phyloP scores from a whole-genome alignment of 768 basidiomycete species.

The Leccinum subgranulosum region DNA sequence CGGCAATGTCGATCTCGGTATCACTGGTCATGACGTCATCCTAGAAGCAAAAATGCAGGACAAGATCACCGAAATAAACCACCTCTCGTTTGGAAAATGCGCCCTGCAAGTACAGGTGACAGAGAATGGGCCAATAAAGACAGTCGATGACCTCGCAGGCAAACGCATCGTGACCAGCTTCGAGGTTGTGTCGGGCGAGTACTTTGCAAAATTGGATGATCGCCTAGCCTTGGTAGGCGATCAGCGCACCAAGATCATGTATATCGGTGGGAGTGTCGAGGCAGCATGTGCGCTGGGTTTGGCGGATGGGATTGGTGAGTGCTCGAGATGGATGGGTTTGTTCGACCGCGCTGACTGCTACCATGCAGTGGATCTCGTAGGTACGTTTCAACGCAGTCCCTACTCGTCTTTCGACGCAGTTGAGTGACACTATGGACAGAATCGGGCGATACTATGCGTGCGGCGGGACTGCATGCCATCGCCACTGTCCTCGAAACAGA shows the following conservation, averaged over 20 bases:
- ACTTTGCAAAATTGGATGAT: conserved; percentile 69
- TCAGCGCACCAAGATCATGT: conserved; percentile 79
- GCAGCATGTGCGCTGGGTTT: conserved; percentile 95
- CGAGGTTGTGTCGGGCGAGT: conserved; percentile 78
- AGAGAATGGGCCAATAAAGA: conserved; percentile 64
- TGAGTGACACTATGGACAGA: conserved; percentile 45
- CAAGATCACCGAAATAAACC: conserved; percentile 74
- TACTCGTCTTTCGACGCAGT: not conserved
- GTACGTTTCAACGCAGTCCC: conserved; percentile 61
- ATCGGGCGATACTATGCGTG: conserved; percentile 99
- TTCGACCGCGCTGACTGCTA: conserved; percentile 1
- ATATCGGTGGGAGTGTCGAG: conserved; percentile 97
- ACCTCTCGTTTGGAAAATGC: conserved; percentile 92
- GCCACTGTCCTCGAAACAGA: conserved; percentile 83
- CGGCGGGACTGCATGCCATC: conserved; percentile 92
- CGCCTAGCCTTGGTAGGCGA: conserved; percentile 49
- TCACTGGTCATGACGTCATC: conserved; percentile 97
- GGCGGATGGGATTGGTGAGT: conserved; percentile 93
- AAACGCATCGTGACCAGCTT: conserved; percentile 95
- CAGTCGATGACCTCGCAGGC: conserved; percentile 78
- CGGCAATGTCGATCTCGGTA: conserved; percentile 94
- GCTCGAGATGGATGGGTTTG: not conserved
- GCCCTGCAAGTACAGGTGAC: conserved; percentile 89
- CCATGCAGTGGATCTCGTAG: conserved; percentile 71
- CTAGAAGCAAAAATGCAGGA: conserved; percentile 83